phyloP scores from a whole-genome alignment of 345 rosid species.

The Sisymbrium altissimum region DNA sequence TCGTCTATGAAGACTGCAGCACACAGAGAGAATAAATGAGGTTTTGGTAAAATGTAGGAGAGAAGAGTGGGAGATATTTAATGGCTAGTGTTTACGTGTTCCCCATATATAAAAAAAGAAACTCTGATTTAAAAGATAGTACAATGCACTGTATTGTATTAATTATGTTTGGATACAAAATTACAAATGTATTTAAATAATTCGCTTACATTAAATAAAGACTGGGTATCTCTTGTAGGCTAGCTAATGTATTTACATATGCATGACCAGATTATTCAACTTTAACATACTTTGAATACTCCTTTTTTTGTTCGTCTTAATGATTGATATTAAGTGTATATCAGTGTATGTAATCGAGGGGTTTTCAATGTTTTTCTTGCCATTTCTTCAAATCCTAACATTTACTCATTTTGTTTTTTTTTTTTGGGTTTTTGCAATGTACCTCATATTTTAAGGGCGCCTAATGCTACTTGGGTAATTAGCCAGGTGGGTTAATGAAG shows the following conservation, averaged over 20 bases:
- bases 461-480: background rate
- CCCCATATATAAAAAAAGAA: background rate
- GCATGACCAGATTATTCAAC: background rate
- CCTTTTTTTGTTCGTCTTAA: background rate
- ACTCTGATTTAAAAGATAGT: background rate
- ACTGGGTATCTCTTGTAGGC: background rate
- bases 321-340: background rate
- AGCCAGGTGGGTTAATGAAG: background rate
- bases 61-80: constrained; percentile 22
- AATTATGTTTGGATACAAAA: background rate
- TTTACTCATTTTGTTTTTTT: background rate
- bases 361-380: background rate
- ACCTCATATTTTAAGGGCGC: background rate
- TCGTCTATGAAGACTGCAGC: constrained; percentile 6
- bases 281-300: background rate
- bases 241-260: background rate
- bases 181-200: background rate
- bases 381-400: background rate
- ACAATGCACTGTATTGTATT: background rate
- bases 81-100: constrained; percentile 17
- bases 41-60: constrained; percentile 1
- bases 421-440: background rate
- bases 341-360: background rate
- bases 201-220: background rate
- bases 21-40: background rate